Evolutionary conservation across 2,329 filamentous ascomycete species (phyloP).

Genomic region (Macrophomina phaseolina): DNA sequence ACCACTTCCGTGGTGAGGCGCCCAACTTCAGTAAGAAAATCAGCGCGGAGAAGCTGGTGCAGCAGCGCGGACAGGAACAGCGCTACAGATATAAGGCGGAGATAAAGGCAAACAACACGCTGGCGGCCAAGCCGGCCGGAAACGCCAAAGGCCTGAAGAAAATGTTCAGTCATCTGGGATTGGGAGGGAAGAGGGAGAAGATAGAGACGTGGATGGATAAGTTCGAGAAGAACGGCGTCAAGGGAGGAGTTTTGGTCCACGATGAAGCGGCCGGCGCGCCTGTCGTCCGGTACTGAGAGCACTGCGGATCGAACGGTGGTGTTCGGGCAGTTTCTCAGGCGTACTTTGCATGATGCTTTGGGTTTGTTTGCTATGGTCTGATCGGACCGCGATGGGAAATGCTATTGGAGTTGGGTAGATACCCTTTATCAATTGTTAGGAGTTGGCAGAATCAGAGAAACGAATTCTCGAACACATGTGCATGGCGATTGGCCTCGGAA

Average conservation of each 20-base stretch:
- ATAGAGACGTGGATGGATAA: conserved; percentile 51
- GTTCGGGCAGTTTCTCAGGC: no score
- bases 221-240: conserved; percentile 48
- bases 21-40: conserved; percentile 43
- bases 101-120: conserved; percentile 35
- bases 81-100: conserved; percentile 39
- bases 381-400: background rate
- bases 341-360: background rate
- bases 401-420: conserved; percentile 21
- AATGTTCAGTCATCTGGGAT: conserved; percentile 37
- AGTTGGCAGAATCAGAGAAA: conserved; percentile 1
- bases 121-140: conserved; percentile 32
- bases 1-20: conserved; percentile 32
- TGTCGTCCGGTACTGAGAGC: conserved; percentile 40
- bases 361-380: background rate
- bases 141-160: conserved; percentile 35
- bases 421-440: conserved; percentile 24
- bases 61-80: background rate
- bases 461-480: background rate
- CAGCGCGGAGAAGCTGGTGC: conserved; percentile 36
- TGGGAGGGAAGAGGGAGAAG: conserved; percentile 39
- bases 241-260: conserved; percentile 44
- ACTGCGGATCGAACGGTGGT: background rate
- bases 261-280: conserved; percentile 38
- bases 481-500: background rate